Base-by-base conservation (phyloP, 2,329 filamentous ascomycete species). In the Fusarium goolgardi region DNA sequence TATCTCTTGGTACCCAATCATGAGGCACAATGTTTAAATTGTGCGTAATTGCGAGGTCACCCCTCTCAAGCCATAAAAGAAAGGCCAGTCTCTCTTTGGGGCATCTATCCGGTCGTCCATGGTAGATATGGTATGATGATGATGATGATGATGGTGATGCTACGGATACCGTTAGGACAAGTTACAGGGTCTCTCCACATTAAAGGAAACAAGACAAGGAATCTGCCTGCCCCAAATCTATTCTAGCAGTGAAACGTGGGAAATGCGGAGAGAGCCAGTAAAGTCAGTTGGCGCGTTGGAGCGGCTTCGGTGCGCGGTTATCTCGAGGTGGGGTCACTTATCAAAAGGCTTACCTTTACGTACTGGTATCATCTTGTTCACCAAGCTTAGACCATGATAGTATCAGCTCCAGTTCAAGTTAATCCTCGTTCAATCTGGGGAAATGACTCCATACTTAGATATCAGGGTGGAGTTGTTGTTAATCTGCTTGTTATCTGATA, bases 251-350 rank as follows among this genome's bases (percentile, higher is more conserved):
- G 32, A 37, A 45, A 37, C 40, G 27, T 54, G 25, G 27, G 10
- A 44, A 54, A 40, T 39, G 40, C 50, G 50, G 32, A 44, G 39
- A 34, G 39, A 50, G 27, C 63, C 63, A 66, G 62, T 63, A n/a
- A 62, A 23, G 39, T 54, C 13, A 12, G 20, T 68, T 56, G 65
- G 52, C 65, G 55, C 65, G 65, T 45, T 58, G 59, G 37, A 40
- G 47, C 43, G 43, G 23, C 23, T 57, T 61, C 65, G 65, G 65
- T 69, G 59, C 65, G 65, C 65, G 65, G 65, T 70, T 70, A 70
- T 70, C 67, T 68, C 40, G 11, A 43, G 45, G 45, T 60, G 57
- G 67, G 55, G 63, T 45, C 53, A 32, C 53, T 63, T 70, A 70
- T 65, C 59, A 64, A 67, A 35, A 43, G 35, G 55, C 45, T 51